These are phyloP conservation scores for Gymnopilus dilepis DNA, from an alignment of 768 basidiomycete genomes.

Conservation along the genomic window DNA sequence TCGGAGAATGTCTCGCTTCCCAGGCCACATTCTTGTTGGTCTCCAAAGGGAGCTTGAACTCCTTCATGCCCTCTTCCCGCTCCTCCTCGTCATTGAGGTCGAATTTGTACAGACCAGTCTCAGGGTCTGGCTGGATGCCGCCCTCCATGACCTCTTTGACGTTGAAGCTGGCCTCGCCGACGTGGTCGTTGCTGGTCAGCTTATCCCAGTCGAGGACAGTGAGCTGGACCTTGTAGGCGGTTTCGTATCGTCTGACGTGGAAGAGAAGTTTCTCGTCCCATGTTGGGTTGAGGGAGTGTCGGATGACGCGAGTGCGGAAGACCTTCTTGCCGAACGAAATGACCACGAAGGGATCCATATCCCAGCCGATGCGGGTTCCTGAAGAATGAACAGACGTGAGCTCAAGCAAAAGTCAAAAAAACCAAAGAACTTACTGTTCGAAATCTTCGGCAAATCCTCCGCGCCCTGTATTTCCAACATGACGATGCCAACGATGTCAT, in stretches of 20 bases:
- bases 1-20: constrained; percentile 76
- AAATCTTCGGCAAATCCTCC: constrained; percentile 81
- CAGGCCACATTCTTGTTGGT: constrained; percentile 69
- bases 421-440: constrained; percentile 70
- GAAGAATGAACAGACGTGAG: background rate
- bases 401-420: background rate
- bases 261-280: constrained; percentile 98
- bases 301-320: constrained; percentile 88
- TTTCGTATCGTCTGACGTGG: constrained; percentile 90
- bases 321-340: constrained; percentile 97
- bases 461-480: constrained; percentile 91
- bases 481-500: constrained; percentile 93
- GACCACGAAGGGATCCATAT: constrained; percentile 98
- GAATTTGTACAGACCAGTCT: constrained; percentile 61
- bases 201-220: constrained; percentile 98
- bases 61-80: constrained; percentile 72
- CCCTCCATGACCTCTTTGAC: constrained; percentile 70
- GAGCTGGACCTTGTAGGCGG: constrained; percentile 76
- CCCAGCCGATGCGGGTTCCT: constrained; percentile 90
- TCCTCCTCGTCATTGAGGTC: constrained; percentile 64
- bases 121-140: constrained; percentile 68
- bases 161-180: constrained; percentile 79
- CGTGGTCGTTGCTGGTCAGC: constrained; percentile 83
- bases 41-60: constrained; percentile 67
- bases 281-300: constrained; percentile 80